These are phyloP conservation scores for Coniochaeta prunicola DNA, from an alignment of 2,329 filamentous ascomycete genomes.

Conservation along the genomic window DNA sequence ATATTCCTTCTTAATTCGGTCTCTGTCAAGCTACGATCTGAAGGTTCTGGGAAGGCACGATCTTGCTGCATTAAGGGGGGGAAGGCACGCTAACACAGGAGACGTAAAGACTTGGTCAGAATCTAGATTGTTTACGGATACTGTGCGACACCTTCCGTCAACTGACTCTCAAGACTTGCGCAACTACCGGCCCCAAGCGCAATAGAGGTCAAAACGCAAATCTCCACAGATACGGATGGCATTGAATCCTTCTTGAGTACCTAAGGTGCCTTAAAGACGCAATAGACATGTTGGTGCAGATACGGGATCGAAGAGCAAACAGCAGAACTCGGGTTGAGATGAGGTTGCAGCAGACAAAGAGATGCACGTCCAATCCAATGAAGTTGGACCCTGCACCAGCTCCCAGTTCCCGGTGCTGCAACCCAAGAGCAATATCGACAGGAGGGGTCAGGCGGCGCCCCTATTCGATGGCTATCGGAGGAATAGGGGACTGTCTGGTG, in stretches of 20 bases:
- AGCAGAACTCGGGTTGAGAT: neutral
- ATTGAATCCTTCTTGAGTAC: neutral
- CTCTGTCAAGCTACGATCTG: neutral
- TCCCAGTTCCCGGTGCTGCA: neutral
- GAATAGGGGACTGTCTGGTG: neutral
- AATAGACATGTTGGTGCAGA: neutral
- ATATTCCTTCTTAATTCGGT: neutral
- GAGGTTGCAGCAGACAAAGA: neutral
- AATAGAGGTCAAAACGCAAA: neutral
- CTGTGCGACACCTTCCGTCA: neutral
- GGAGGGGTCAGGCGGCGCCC: neutral
- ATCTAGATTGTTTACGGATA: neutral
- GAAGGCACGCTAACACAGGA: neutral
- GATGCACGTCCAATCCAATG: neutral
- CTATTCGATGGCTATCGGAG: neutral
- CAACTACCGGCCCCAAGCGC: neutral
- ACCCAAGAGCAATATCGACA: neutral
- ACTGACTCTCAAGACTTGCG: neutral
- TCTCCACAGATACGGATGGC: neutral
- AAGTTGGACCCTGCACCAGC: neutral
- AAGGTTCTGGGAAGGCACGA: neutral
- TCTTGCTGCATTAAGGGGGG: neutral
- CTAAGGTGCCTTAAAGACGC: neutral
- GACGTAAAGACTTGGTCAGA: neutral
- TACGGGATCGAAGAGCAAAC: neutral